Evolutionary conservation across 179 eudicot species (phyloP), one percentile per base, ranked within the genome.

Genomic region (Amaranthus tricolor): DNA sequence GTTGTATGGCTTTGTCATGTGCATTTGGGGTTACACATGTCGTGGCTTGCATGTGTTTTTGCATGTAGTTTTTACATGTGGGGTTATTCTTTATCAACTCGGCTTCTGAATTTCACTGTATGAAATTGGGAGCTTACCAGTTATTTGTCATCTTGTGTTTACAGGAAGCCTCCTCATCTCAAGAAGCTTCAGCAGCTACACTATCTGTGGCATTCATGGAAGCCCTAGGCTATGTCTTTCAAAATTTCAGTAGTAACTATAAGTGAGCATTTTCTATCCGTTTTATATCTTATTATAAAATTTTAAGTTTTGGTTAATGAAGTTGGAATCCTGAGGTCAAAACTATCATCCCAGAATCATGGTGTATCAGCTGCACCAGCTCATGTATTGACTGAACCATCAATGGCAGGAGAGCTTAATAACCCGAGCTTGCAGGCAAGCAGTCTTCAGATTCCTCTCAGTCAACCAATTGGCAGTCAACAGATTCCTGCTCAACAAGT

Each of bases 161-260:
- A 43, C 79, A 94, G 98, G 97, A 94, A 86, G 87, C 97, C 52
- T 87, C 96, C 68, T 88, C 98, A 64, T 85, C 93, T 74, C 98
- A 90, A 53, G 97, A 92, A 68, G 98, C 98, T 68, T 90, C 98
- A 53, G 94, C 97, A 68, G 98, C 98, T 76, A 90, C 97, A n/a
- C 88, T 94, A 69, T 90, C 98, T 21, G 98, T 94, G 21, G 97
- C 96, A 78, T 90, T 89, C 76, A 94, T 94, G 98, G 91, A 87
- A 85, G 97, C 96, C 64, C 89, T 94, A n/a, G 77, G 98, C 83
- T 78, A 84, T 67, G 50, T 92, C 40, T 90, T 94, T 67, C 89
- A 89, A 66, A 87, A 84, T 81, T 89, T 83, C 57, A 87, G 93
- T 67, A 85, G 84, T 63, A 86, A 51, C 62, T 90, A 85, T 89